Conservation (phyloP, 2,329 filamentous ascomycete genomes). For the Ophiostoma quercus region DNA sequence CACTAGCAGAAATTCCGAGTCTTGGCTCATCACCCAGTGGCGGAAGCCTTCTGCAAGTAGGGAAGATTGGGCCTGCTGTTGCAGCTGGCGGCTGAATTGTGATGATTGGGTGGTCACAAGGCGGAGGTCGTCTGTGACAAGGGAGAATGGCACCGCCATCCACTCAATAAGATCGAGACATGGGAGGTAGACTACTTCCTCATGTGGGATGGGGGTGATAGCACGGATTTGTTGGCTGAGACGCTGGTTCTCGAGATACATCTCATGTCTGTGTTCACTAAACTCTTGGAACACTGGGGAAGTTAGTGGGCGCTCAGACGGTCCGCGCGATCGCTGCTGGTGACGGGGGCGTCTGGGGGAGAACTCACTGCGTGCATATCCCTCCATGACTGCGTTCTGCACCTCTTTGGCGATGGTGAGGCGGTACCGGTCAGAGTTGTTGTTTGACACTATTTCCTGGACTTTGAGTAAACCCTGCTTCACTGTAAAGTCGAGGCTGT, state of each 20-base stretch:
- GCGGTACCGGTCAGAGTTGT: not conserved
- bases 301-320: not conserved
- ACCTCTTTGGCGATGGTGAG: not conserved
- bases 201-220: not conserved
- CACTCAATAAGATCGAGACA: not conserved
- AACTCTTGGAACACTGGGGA: not conserved
- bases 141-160: not conserved
- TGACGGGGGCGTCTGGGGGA: not conserved
- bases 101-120: not conserved
- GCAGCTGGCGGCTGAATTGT: not conserved
- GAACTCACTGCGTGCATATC: not conserved
- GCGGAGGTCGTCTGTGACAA: not conserved
- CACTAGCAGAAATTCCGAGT: constrained; percentile 17
- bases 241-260: not conserved
- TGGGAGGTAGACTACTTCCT: not conserved
- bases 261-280: not conserved
- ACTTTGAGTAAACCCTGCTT: not conserved
- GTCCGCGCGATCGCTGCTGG: not conserved
- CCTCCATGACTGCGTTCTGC: not conserved
- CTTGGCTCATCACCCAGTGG: constrained; percentile 1
- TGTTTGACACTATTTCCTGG: not conserved
- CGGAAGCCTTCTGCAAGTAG: constrained; percentile 11
- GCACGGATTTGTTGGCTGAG: not conserved
- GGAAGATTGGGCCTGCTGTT: constrained; percentile 20
- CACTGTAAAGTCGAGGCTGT: not conserved